Conservation (phyloP, 331 rosid genomes). For the Pyrus hybrid region DNA sequence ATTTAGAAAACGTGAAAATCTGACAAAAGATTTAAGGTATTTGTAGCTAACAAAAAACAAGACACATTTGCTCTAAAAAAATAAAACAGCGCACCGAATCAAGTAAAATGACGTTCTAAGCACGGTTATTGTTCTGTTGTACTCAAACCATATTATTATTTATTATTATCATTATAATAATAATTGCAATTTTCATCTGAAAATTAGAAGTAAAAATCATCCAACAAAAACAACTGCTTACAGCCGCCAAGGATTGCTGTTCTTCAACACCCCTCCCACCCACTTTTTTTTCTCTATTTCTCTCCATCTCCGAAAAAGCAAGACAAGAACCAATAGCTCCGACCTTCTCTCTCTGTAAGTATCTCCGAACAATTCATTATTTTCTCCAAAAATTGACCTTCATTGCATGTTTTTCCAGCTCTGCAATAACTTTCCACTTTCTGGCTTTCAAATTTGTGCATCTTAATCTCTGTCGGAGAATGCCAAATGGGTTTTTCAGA, state of each 20-base stretch:
- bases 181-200: neutral
- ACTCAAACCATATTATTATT: neutral
- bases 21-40: no score
- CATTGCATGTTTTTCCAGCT: slow-evolving; percentile 3
- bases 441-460: slow-evolving; percentile 17
- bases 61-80: no score
- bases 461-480: slow-evolving; percentile 22
- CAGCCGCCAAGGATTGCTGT: slow-evolving; percentile 38
- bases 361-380: slow-evolving; percentile 15
- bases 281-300: slow-evolving; percentile 1
- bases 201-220: slow-evolving; percentile 4
- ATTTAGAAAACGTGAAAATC: no score
- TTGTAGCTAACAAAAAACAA: no score
- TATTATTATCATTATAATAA: neutral
- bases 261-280: slow-evolving; percentile 29
- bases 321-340: slow-evolving; percentile 12
- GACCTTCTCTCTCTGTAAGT: slow-evolving; percentile 16
- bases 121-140: no score
- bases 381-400: slow-evolving; percentile 12
- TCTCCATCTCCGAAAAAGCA: slow-evolving; percentile 14
- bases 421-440: neutral
- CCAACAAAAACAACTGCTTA: slow-evolving; percentile 25
- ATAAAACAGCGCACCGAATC: no score
- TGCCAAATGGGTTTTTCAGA: slow-evolving; percentile 41
- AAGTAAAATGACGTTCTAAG: no score